These are phyloP conservation scores for Aegilops umbellulata DNA, from an alignment of 176 grass and related monocot genomes.

Conservation along the genomic window DNA sequence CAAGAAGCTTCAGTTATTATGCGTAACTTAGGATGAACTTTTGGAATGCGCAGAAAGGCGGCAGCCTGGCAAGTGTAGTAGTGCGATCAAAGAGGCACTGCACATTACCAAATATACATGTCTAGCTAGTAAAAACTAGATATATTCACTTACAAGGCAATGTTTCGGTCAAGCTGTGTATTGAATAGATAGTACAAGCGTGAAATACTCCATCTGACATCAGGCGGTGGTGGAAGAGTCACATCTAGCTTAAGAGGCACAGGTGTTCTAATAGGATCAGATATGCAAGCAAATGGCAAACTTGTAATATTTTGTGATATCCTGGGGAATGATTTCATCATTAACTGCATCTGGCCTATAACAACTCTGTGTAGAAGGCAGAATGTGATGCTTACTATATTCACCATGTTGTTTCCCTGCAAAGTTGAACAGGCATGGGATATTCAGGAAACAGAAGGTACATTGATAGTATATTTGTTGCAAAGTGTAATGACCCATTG, in stretches of 20 bases:
- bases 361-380: slow-evolving; percentile 58
- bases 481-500: neutral
- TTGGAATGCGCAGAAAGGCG: slow-evolving; percentile 7
- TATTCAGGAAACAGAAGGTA: slow-evolving; percentile 29
- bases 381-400: slow-evolving; percentile 44
- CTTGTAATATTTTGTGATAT: slow-evolving; percentile 42
- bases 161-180: slow-evolving; percentile 92
- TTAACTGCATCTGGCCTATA: slow-evolving; percentile 41
- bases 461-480: slow-evolving; percentile 10
- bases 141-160: slow-evolving; percentile 78
- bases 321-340: slow-evolving; percentile 31
- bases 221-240: slow-evolving; percentile 61
- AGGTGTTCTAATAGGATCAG: slow-evolving; percentile 67
- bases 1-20: slow-evolving; percentile 23
- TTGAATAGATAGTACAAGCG: slow-evolving; percentile 94
- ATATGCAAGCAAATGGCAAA: slow-evolving; percentile 84
- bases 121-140: slow-evolving; percentile 29
- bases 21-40: neutral
- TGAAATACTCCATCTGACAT: slow-evolving; percentile 86
- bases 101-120: slow-evolving; percentile 22
- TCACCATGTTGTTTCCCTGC: slow-evolving; percentile 57
- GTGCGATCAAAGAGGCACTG: slow-evolving; percentile 24
- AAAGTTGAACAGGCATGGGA: slow-evolving; percentile 37
- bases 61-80: slow-evolving; percentile 10
- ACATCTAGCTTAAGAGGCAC: slow-evolving; percentile 81